Base-by-base conservation (phyloP, 1,284 basidiomycete genomes). In the Inonotus hispidus region DNA sequence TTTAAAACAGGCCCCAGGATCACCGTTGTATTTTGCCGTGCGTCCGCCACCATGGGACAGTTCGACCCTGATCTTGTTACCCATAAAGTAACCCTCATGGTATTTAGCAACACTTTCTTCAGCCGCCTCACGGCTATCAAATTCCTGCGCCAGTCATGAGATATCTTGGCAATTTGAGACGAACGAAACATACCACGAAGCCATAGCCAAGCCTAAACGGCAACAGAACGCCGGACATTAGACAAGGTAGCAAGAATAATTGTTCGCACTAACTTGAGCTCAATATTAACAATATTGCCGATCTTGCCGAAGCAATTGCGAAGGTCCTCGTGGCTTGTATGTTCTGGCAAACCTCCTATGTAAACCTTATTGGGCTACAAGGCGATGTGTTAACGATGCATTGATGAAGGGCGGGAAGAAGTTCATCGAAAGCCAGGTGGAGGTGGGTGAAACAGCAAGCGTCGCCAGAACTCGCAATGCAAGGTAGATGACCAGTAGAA, bases 361-460 rank as follows among this genome's bases (percentile, higher is more conserved):
- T 93, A 93, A 72, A 93, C 87, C 77, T 93, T 93, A 77, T 92
- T 92, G 75, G 88, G 87, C 89, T 92, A 74, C 67, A 80, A 77
- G 78, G 78, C 82, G 73, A 82, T 79, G 74, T 39, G 80, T 87
- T 76, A 87, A 87, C 82, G 50, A 5, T 25, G 70, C 75, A 75
- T 74, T 63, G 68, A 62, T 68, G 69, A 76, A 69, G 78, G 73
- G n/a, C 14, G 7, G 35, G 3, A 75, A 72, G 21, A 43, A 32
- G 32, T 32, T 32, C 16, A 43, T 43, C 41, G 19, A 43, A 8
- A n/a, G 41, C 41, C 19, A 43, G n/a, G 41, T 21, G 41, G 19
- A 43, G 41, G 41, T 7, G 7, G n/a, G 41, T 43, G 16, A 43
- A 43, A 21, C n/a, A 65, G 66, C 60, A 69, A 68, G 65, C 68